Conservation (phyloP, 306 rosid genomes). For the Castanea crenata region DNA sequence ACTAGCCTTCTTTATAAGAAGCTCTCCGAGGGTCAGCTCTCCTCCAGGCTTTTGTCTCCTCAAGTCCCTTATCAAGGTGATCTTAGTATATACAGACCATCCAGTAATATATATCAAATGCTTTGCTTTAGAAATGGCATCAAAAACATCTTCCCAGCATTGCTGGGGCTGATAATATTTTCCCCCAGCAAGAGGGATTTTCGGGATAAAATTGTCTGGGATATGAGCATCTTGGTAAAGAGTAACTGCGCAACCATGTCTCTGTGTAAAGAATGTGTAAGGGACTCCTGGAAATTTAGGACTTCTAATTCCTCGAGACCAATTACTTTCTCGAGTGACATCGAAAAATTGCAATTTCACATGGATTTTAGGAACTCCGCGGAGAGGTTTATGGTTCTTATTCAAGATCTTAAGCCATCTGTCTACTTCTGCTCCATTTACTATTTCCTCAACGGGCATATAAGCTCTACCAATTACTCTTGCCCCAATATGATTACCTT, state of each 20-base stretch:
- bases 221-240: conserved; percentile 58
- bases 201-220: conserved; percentile 29
- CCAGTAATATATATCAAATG: conserved; percentile 50
- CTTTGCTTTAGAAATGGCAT: conserved; percentile 44
- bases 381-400: conserved; percentile 20
- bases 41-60: conserved; percentile 28
- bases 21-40: conserved; percentile 42
- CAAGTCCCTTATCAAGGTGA: conserved; percentile 34
- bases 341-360: conserved; percentile 27
- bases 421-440: conserved; percentile 26
- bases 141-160: conserved; percentile 55
- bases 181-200: conserved; percentile 31
- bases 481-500: conserved; percentile 34
- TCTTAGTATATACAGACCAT: conserved; percentile 46
- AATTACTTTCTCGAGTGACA: conserved; percentile 21
- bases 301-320: conserved; percentile 43
- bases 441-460: conserved; percentile 29
- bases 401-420: conserved; percentile 37
- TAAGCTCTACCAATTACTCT: conserved; percentile 43
- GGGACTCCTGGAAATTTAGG: conserved; percentile 42
- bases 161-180: conserved; percentile 28
- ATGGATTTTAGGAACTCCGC: conserved; percentile 28
- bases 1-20: conserved; percentile 44
- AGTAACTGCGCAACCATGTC: conserved; percentile 46
- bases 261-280: conserved; percentile 40